These are phyloP conservation scores for Alternaria incomplexa DNA, from an alignment of 2,329 filamentous ascomycete genomes.

Conservation along the genomic window DNA sequence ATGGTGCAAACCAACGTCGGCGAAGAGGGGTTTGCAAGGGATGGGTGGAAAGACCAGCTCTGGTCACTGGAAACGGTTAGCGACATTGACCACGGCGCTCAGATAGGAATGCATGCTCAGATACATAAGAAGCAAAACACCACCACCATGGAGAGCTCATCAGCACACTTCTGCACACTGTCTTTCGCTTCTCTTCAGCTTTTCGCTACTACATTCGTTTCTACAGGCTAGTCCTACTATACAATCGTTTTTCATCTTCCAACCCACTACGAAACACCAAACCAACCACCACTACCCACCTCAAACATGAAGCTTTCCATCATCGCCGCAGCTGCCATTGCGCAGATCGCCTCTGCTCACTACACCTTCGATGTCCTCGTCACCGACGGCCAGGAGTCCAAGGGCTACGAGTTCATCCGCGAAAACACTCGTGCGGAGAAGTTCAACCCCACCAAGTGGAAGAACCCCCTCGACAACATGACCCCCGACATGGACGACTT, in stretches of 20 bases:
- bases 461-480: constrained; percentile 26
- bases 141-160: background rate
- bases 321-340: constrained; percentile 18
- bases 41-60: background rate
- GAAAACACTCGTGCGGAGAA: constrained; percentile 27
- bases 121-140: constrained; percentile 2
- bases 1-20: background rate
- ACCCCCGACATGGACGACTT: constrained; percentile 30
- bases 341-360: constrained; percentile 27
- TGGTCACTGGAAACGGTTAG: background rate
- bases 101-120: background rate
- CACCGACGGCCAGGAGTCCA: constrained; percentile 22
- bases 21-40: background rate
- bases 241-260: constrained; percentile 1
- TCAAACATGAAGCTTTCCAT: constrained; percentile 30
- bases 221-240: constrained; percentile 11
- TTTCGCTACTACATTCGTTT: constrained; percentile 11
- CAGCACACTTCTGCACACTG: constrained; percentile 2
- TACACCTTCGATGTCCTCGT: constrained; percentile 33
- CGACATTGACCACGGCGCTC: background rate
- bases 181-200: constrained; percentile 6
- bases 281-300: background rate
- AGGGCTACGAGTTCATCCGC: constrained; percentile 30
- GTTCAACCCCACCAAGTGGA: constrained; percentile 34
- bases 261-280: background rate